Conservation (phyloP, 371 early-diverging fungal species). For the Mucor racemosus region DNA sequence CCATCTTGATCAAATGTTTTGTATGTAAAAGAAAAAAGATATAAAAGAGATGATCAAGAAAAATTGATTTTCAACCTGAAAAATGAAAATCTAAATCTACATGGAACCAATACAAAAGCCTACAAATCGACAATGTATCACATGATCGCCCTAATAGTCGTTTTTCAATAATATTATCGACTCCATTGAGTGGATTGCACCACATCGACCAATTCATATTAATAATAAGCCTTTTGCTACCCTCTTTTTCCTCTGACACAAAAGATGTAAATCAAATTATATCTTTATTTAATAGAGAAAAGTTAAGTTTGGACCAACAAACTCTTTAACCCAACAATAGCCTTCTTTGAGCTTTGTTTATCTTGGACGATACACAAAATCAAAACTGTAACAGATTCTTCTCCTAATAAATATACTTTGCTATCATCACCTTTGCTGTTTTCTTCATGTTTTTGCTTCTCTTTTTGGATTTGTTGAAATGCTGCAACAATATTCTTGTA, state of each 20-base stretch:
- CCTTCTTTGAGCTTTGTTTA: conserved; percentile 7
- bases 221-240: too few species aligned
- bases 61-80: conserved; percentile 9
- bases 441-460: neutral
- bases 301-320: conserved; percentile 24
- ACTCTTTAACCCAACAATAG: conserved; percentile 30
- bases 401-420: conserved; percentile 25
- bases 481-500: conserved; percentile 16
- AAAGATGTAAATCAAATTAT: too few species aligned
- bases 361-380: conserved; percentile 24
- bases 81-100: neutral
- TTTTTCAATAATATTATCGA: neutral
- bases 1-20: conserved; percentile 12
- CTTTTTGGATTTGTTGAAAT: conserved; percentile 4
- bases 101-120: conserved; percentile 1
- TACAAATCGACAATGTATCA: conserved; percentile 2
- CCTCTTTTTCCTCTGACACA: too few species aligned
- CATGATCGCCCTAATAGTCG: neutral
- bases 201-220: neutral
- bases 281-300: neutral
- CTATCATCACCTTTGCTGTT: neutral
- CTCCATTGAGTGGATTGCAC: neutral
- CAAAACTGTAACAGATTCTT: conserved; percentile 15
- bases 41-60: neutral
- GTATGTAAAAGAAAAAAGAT: conserved; percentile 7